A percentile compares a stretch with the other conserved stretches of the same genome.
These are phyloP conservation scores for Tolypocladium inflatum DNA, from an alignment of 2,329 filamentous ascomycete species.

Conservation along the genomic window DNA sequence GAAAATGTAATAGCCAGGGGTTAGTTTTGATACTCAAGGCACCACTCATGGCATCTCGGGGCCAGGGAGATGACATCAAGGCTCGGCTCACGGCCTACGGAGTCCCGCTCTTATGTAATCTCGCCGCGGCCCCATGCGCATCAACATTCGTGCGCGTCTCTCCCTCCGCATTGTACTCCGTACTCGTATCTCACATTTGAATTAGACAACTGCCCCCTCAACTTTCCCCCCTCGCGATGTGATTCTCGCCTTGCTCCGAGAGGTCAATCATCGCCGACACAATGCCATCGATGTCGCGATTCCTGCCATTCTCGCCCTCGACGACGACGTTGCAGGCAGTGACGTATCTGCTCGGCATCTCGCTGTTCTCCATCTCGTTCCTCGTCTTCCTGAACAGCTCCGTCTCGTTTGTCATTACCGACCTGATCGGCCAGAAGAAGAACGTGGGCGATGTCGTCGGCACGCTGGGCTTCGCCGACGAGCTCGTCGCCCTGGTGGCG, in stretches of 20 bases:
- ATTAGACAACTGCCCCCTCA: background rate
- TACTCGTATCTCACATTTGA: background rate
- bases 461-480: conserved; percentile 76
- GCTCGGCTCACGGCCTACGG: background rate
- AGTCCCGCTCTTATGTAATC: background rate
- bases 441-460: conserved; percentile 73
- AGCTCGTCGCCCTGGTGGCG: conserved; percentile 70
- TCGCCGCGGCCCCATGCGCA: background rate
- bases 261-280: background rate
- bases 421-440: conserved; percentile 65
- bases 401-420: conserved; percentile 76
- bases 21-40: background rate
- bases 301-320: conserved; percentile 48
- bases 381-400: conserved; percentile 83
- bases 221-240: conserved; percentile 6
- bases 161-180: background rate
- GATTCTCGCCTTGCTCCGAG: conserved; percentile 5
- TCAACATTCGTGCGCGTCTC: background rate
- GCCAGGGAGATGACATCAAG: background rate
- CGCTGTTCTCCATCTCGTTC: conserved; percentile 80
- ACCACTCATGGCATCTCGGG: background rate
- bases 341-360: conserved; percentile 73
- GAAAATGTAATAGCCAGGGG: background rate
- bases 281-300: conserved; percentile 30
- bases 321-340: conserved; percentile 54